Evolutionary conservation across 495 filamentous ascomycete genomes (phyloP), one percentile per base, ranked within the genome.

Genomic region (Aspergillus leporis): DNA sequence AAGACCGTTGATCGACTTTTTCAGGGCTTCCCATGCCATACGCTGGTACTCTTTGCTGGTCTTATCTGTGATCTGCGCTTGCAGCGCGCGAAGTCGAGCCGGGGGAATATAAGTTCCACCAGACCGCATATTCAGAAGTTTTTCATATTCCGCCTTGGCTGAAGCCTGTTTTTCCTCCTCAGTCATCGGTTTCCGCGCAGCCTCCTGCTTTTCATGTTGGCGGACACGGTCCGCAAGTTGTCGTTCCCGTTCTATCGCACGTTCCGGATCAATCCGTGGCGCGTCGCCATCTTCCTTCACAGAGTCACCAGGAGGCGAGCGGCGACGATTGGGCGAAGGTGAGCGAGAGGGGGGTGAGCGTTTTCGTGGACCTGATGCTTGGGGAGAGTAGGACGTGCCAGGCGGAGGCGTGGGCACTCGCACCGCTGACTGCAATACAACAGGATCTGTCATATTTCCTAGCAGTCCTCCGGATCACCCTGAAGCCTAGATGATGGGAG

Each of bases 21-120:
- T 99, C 68, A 98, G 72, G 10, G 94, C 93, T 71, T 98, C 95
- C 95, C 95, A 98, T 2, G 93, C 92, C 91, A 99, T 94, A 51
- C 95, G 89, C 79, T 99, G 94, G 71, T 96, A 99, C 73, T 99
- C 95, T 74, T 96, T 95, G 72, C 87, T 94, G 46, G 75, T 85
- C 79, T 95, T 96, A 73, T 99, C 94, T 51, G 93, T 98, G 70
- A 99, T 95, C 72, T 95, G 90, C 34, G 93, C 90, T 73, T 99
- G 94, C 57, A 99, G 81, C 13, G 94, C 93, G 53, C 93, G 85
- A 55, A 99, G 81, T 57, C 91, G 82, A 38, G 93, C 93, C 4
- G 94, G 94, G 9, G 95, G 94, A 36, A 99, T 94, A 68, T 98
- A 98, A 5, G 91, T 93, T 58, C 94, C 94, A 63, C 95, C 94